Evolutionary conservation across 176 grass and related monocot species (phyloP).

Genomic region (Eleusine indica): DNA sequence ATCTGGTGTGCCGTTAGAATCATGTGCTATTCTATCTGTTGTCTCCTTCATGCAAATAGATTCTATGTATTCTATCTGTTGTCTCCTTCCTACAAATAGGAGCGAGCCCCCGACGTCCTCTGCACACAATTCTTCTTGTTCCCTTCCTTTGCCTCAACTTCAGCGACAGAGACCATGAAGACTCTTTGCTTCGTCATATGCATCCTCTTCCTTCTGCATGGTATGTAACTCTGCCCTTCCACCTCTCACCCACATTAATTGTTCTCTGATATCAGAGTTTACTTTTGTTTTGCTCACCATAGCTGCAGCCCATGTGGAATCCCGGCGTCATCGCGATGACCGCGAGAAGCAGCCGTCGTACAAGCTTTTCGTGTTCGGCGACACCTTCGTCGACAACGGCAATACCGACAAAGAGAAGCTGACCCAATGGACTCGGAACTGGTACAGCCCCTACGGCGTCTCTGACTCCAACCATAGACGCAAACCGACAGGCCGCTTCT

Average conservation of each 20-base stretch:
- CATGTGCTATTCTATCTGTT: too few species aligned
- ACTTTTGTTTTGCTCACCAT: background rate
- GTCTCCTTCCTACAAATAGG: too few species aligned
- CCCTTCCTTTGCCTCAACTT: too few species aligned
- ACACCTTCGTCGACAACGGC: constrained; percentile 29
- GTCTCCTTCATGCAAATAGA: too few species aligned
- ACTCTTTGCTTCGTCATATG: background rate
- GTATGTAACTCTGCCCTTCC: background rate
- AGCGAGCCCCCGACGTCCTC: too few species aligned
- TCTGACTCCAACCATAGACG: background rate
- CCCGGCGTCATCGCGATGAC: background rate
- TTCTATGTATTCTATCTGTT: too few species aligned
- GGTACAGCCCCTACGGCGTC: constrained; percentile 39
- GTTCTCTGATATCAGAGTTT: background rate
- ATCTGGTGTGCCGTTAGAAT: too few species aligned
- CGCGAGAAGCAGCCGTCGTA: background rate
- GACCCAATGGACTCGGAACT: background rate
- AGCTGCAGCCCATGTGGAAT: constrained; percentile 12
- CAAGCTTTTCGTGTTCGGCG: constrained; percentile 41
- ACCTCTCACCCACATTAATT: background rate
- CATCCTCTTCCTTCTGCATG: background rate
- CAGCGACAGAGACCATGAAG: background rate
- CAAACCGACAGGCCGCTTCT: constrained; percentile 29
- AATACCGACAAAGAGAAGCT: background rate
- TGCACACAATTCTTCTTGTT: too few species aligned